These are phyloP conservation scores for Nakazawaea wyomingensis DNA, from an alignment of 805 yeast genomes.

Conservation along the genomic window DNA sequence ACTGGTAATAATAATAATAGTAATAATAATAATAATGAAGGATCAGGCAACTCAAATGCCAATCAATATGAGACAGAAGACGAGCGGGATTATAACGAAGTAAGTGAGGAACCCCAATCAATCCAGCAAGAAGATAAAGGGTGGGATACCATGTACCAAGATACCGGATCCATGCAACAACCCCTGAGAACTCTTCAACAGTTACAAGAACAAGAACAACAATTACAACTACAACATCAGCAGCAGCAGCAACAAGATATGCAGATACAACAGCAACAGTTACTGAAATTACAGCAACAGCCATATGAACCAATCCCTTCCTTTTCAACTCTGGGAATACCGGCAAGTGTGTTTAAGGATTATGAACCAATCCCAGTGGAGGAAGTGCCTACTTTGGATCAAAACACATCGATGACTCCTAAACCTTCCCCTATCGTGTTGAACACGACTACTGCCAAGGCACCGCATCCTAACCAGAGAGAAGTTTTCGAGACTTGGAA, in stretches of 20 bases:
- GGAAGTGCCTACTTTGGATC: constrained; percentile 16
- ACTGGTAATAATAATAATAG: background rate
- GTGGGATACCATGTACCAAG: background rate
- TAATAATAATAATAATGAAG: too few relatives aligned
- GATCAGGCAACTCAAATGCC: too few relatives aligned
- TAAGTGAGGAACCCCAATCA: background rate
- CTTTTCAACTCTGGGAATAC: constrained; percentile 1
- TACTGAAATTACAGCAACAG: background rate
- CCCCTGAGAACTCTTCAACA: too few relatives aligned
- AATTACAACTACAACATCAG: background rate
- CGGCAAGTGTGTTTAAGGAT: constrained; percentile 7
- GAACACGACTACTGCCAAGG: constrained; percentile 11
- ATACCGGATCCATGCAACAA: background rate
- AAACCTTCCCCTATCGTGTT: constrained; percentile 13
- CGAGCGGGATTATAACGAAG: background rate
- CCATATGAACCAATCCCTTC: constrained; percentile 7
- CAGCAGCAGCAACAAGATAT: constrained; percentile 3
- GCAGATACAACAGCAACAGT: constrained; percentile 3
- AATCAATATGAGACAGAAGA: background rate
- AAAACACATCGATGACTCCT: constrained; percentile 17
- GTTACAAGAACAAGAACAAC: too few relatives aligned
- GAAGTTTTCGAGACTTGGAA: constrained; percentile 34
- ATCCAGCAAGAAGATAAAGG: background rate
- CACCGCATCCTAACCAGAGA: constrained; percentile 14
- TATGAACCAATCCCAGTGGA: constrained; percentile 10